These are phyloP conservation scores for Viola pubescens DNA, from an alignment of 441 rosid species.

Conservation along the genomic window DNA sequence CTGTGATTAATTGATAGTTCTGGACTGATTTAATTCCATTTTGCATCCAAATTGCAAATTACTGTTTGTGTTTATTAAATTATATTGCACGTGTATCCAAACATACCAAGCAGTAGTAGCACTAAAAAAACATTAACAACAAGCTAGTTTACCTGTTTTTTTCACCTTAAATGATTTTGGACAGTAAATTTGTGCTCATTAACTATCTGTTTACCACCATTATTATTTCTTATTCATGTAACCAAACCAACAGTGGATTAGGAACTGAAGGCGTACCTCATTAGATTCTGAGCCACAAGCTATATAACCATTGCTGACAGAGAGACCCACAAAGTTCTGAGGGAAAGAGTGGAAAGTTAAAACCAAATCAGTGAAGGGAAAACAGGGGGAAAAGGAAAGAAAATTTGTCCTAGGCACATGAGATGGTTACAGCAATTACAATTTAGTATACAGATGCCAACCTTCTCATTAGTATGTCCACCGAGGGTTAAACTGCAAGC, in stretches of 20 bases:
- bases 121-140: no score
- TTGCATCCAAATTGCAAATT: no score
- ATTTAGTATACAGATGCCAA: slow-evolving; percentile 20
- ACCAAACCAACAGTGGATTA: neutral
- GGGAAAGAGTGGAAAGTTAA: slow-evolving; percentile 18
- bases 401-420: neutral
- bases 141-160: no score
- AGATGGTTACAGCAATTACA: neutral
- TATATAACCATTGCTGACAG: slow-evolving; percentile 69
- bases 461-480: slow-evolving; percentile 95
- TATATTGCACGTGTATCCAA: no score
- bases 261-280: slow-evolving; percentile 54
- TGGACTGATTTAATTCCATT: no score
- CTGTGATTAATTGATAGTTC: neutral
- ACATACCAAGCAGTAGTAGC: no score
- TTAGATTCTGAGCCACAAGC: slow-evolving; percentile 97
- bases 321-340: slow-evolving; percentile 95
- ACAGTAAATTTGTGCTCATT: neutral
- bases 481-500: slow-evolving; percentile 73
- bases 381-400: neutral
- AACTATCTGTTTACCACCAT: neutral
- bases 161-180: neutral
- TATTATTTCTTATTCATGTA: neutral
- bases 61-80: no score
- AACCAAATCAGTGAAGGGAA: slow-evolving; percentile 5